Conservation (phyloP, 495 filamentous ascomycete genomes). For the Podospora conica region DNA sequence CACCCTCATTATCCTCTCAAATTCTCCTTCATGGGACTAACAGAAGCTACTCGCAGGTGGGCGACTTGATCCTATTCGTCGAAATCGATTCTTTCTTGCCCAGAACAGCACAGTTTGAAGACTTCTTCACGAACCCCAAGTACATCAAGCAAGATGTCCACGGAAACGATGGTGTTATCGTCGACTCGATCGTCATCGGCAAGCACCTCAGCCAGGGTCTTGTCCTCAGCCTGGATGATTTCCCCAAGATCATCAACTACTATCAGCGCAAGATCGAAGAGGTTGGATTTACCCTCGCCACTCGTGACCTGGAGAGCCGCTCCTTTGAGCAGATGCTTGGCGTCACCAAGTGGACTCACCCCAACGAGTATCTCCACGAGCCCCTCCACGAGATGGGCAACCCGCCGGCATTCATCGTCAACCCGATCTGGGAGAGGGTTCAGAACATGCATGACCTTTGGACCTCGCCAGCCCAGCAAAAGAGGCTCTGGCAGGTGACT, state of each 20-base stretch:
- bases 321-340: constrained; percentile 13
- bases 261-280: neutral
- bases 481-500: constrained; percentile 17
- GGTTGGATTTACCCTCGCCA: neutral
- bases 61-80: constrained; percentile 21
- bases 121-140: neutral
- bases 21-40: neutral
- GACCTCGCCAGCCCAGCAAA: neutral
- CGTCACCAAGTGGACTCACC: constrained; percentile 16
- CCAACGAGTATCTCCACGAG: constrained; percentile 5
- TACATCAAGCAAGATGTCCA: constrained; percentile 1
- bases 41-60: neutral
- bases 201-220: constrained; percentile 18
- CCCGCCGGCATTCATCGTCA: constrained; percentile 13
- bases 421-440: constrained; percentile 11
- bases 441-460: constrained; percentile 8
- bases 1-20: too few relatives aligned
- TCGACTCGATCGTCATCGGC: constrained; percentile 1
- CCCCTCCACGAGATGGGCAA: neutral
- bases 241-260: constrained; percentile 8
- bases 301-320: neutral
- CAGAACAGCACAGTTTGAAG: constrained; percentile 1
- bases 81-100: constrained; percentile 24
- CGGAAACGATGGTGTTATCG: constrained; percentile 8
- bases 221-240: constrained; percentile 8